Evolutionary conservation across 106 monocot genomes (phyloP).

Genomic region (Gastrodia elata): DNA sequence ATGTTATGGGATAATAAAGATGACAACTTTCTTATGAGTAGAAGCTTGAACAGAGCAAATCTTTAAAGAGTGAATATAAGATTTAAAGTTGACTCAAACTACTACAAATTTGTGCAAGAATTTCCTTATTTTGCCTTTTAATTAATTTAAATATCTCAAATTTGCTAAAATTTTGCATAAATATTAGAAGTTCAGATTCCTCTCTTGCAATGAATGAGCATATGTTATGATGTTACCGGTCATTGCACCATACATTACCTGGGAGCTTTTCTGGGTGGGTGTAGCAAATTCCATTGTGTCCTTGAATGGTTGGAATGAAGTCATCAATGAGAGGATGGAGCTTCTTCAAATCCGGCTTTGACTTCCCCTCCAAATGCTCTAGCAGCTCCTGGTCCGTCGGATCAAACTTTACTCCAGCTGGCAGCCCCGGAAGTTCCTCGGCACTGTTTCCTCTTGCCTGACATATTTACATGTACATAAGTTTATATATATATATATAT

Average conservation of each 20-base stretch:
- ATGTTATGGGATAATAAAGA: too few species aligned
- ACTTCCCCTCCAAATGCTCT: conserved; percentile 76
- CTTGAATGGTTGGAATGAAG: conserved; percentile 87
- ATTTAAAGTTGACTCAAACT: not conserved
- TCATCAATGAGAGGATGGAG: conserved; percentile 81
- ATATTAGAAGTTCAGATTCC: too few species aligned
- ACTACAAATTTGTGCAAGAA: not conserved
- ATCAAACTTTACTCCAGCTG: conserved; percentile 87
- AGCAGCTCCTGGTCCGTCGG: conserved; percentile 83
- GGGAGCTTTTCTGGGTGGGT: conserved; percentile 96
- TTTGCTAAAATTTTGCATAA: too few species aligned
- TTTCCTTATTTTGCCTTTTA: not conserved
- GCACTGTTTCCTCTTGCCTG: conserved; percentile 31
- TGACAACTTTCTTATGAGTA: too few species aligned
- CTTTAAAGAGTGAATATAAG: too few species aligned
- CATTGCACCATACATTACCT: conserved; percentile 16
- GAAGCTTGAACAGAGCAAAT: too few species aligned
- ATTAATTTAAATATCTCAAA: not conserved
- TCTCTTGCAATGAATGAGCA: too few species aligned
- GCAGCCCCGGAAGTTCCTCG: conserved; percentile 63
- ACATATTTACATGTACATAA: conserved; percentile 1
- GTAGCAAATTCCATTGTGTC: conserved; percentile 92
- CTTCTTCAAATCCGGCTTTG: conserved; percentile 34
- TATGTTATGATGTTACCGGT: not conserved
- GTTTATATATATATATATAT: not conserved